Evolutionary conservation across 1,284 basidiomycete species (phyloP).

Genomic region (Inonotus obliquus): DNA sequence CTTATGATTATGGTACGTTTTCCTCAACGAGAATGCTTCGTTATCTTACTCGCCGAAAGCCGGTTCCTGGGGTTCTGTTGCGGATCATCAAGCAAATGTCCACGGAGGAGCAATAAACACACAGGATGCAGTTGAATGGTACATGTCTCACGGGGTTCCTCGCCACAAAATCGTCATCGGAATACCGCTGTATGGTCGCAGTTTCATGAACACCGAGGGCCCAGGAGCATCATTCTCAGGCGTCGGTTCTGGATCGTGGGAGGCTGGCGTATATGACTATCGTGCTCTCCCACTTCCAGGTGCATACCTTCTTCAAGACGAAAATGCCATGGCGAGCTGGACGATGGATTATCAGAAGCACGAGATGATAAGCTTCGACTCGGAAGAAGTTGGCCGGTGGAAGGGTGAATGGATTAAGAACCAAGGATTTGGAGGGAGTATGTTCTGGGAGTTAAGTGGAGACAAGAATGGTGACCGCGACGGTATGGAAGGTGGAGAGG

Average conservation of each 20-base stretch:
- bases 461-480: conserved; percentile 65
- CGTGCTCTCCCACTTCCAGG: conserved; percentile 71
- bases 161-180: conserved; percentile 84
- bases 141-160: conserved; percentile 65
- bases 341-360: conserved; percentile 60
- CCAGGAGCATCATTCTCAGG: conserved; percentile 78
- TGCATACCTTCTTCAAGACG: conserved; percentile 56
- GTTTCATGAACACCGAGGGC: conserved; percentile 83
- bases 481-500: conserved; percentile 64
- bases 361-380: conserved; percentile 82
- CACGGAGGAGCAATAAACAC: conserved; percentile 64
- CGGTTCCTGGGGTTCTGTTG: conserved; percentile 76
- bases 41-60: conserved; percentile 37
- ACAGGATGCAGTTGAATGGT: conserved; percentile 71
- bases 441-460: conserved; percentile 85
- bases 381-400: conserved; percentile 57
- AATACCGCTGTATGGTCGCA: conserved; percentile 88
- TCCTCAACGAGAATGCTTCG: neutral
- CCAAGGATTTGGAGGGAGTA: conserved; percentile 71
- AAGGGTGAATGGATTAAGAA: conserved; percentile 75
- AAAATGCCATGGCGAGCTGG: conserved; percentile 63
- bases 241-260: conserved; percentile 71
- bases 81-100: conserved; percentile 89
- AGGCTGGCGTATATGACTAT: conserved; percentile 79
- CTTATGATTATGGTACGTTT: conserved; percentile 71